A percentile compares a stretch with the other conserved stretches of the same genome.
These are phyloP conservation scores for Mycena vitilis DNA, from an alignment of 768 basidiomycete genomes.

Conservation along the genomic window DNA sequence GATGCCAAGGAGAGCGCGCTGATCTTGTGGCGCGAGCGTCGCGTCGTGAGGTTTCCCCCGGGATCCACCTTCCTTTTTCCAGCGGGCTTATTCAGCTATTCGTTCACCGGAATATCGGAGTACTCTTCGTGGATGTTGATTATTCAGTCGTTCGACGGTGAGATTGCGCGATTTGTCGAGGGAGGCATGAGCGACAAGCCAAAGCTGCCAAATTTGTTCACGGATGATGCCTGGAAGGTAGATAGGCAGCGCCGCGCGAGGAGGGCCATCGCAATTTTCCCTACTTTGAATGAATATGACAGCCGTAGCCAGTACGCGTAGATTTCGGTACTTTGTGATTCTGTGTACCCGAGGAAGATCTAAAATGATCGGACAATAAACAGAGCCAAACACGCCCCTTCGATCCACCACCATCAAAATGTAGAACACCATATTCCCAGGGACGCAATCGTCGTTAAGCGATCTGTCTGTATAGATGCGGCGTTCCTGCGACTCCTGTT, in stretches of 20 bases:
- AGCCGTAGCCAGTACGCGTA: no score
- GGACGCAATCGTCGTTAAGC: no score
- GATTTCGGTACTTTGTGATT: no score
- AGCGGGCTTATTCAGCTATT: neutral
- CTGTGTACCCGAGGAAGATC: no score
- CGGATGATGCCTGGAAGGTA: neutral
- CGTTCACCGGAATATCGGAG: neutral
- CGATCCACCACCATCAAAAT: no score
- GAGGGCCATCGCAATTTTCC: neutral
- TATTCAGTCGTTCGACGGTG: neutral
- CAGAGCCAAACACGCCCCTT: no score
- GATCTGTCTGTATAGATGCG: no score
- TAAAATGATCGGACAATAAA: no score
- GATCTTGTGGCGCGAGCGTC: neutral
- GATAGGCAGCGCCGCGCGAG: neutral
- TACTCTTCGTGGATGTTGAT: neutral
- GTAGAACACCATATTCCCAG: no score
- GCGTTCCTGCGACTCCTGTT: no score
- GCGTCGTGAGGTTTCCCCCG: neutral
- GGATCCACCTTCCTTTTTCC: constrained; percentile 2
- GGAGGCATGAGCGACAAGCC: neutral
- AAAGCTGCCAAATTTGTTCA: neutral
- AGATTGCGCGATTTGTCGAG: neutral
- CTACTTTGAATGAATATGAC: no score
- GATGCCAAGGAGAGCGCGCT: neutral